Percentiles rank a stretch among this genome's conserved stretches.
Conservation (phyloP, 441 rosid species). For the Arabidopsis hybrid region DNA sequence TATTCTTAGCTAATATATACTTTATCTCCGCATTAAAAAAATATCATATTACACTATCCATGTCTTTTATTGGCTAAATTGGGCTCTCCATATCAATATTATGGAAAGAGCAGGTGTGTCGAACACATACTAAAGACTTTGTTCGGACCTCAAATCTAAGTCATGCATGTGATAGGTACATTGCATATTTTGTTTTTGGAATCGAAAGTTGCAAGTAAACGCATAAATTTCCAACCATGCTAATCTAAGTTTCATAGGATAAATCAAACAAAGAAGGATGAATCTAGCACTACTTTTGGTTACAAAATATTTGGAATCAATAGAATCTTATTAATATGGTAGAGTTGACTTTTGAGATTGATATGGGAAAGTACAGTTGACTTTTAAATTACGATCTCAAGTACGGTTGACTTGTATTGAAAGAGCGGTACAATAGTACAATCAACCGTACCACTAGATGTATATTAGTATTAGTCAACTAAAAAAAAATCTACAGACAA, state of each 20-base stretch:
- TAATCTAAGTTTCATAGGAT: too few relatives aligned
- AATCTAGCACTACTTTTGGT: slow-evolving; percentile 1
- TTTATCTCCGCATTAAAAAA: not conserved
- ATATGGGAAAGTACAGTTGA: slow-evolving; percentile 23
- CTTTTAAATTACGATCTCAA: slow-evolving; percentile 2
- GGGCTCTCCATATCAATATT: not conserved
- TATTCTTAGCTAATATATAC: slow-evolving; percentile 17
- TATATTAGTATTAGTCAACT: not conserved
- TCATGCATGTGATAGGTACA: not conserved
- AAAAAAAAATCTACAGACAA: not conserved
- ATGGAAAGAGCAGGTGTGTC: not conserved
- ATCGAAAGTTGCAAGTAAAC: not conserved
- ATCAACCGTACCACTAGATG: slow-evolving; percentile 18
- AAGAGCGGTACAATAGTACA: slow-evolving; percentile 42
- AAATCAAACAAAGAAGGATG: not conserved
- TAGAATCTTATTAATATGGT: slow-evolving; percentile 17
- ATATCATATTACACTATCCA: not conserved
- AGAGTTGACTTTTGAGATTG: slow-evolving; percentile 27
- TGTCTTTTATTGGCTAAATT: not conserved
- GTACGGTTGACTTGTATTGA: slow-evolving; percentile 39
- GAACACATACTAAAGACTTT: not conserved
- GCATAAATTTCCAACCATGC: not conserved
- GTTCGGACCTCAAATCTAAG: not conserved
- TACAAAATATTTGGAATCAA: slow-evolving; percentile 18
- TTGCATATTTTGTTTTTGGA: slow-evolving; percentile 4